These are phyloP conservation scores for Flaveria robusta DNA, from an alignment of 129 eudicot genomes.

Conservation along the genomic window DNA sequence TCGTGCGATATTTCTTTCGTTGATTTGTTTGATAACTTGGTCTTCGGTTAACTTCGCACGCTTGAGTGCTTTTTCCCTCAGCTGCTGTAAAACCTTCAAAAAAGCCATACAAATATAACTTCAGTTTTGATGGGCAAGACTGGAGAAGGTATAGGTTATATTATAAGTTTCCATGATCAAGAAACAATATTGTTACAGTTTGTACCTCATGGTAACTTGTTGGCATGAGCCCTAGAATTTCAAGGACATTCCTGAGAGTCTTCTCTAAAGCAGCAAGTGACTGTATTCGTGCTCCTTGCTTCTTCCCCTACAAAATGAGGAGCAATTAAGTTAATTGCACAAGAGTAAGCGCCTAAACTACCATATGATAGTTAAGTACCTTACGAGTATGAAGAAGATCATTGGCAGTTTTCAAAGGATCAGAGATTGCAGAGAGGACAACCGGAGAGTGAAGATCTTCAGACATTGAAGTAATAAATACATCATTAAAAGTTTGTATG, in stretches of 20 bases:
- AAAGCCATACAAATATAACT: background rate
- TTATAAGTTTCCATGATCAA: background rate
- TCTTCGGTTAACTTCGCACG: constrained; percentile 80
- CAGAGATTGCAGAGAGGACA: constrained; percentile 82
- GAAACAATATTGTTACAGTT: background rate
- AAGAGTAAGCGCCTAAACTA: background rate
- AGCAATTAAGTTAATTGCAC: background rate
- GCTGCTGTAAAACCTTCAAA: constrained; percentile 71
- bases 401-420: constrained; percentile 84
- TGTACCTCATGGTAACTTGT: constrained; percentile 73
- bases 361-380: constrained; percentile 44
- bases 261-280: constrained; percentile 86
- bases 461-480: constrained; percentile 67
- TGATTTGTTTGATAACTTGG: constrained; percentile 56
- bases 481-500: constrained; percentile 56
- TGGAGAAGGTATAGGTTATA: background rate
- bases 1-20: constrained; percentile 67
- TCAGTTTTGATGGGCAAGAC: background rate
- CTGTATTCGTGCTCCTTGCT: constrained; percentile 62
- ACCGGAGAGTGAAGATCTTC: constrained; percentile 92
- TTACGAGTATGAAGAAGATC: constrained; percentile 89
- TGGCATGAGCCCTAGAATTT: constrained; percentile 83
- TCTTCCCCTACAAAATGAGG: constrained; percentile 68
- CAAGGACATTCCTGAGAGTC: constrained; percentile 52
- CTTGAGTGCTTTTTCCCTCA: constrained; percentile 73